Percentiles rank a stretch among this genome's conserved stretches.
Conservation (phyloP, 495 filamentous ascomycete species). For the Tuber calosporum region DNA sequence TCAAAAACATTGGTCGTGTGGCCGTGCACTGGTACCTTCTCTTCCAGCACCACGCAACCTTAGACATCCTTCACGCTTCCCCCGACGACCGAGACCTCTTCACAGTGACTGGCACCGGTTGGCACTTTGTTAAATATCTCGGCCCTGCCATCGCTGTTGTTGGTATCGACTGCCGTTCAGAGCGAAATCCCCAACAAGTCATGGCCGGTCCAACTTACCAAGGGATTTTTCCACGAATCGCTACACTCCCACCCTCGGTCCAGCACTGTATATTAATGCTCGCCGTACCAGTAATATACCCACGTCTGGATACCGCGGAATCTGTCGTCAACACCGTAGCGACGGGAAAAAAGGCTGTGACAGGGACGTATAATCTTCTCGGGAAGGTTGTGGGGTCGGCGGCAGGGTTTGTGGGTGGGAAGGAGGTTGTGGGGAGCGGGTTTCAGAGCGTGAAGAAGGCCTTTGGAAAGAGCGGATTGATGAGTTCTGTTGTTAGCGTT, state of each 20-base stretch:
- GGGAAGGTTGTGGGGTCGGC: constrained; percentile 91
- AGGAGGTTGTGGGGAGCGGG: constrained; percentile 79
- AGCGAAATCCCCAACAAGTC: constrained; percentile 82
- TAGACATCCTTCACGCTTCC: constrained; percentile 83
- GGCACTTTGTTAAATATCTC: constrained; percentile 96
- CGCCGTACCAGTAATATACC: constrained; percentile 83
- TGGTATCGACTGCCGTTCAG: constrained; percentile 82
- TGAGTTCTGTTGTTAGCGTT: constrained; percentile 87
- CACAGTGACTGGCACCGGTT: constrained; percentile 91
- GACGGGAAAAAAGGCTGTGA: constrained; percentile 94
- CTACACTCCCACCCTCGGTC: constrained; percentile 79
- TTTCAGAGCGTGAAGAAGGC: constrained; percentile 93
- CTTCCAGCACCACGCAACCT: constrained; percentile 95
- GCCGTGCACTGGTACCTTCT: constrained; percentile 99
- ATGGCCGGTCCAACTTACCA: constrained; percentile 96
- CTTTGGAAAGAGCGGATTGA: constrained; percentile 86
- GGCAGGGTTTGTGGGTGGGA: constrained; percentile 89
- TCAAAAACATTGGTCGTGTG: constrained; percentile 94
- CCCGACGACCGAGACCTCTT: constrained; percentile 83
- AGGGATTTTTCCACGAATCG: constrained; percentile 91
- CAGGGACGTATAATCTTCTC: constrained; percentile 85
- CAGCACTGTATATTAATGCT: constrained; percentile 97
- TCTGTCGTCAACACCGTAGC: constrained; percentile 79
- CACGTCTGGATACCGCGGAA: constrained; percentile 83
- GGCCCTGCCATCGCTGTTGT: constrained; percentile 85